These are phyloP conservation scores for carrot (Daucus carota) DNA, from an alignment of 129 eudicot species.

Conservation along the genomic window DNA sequence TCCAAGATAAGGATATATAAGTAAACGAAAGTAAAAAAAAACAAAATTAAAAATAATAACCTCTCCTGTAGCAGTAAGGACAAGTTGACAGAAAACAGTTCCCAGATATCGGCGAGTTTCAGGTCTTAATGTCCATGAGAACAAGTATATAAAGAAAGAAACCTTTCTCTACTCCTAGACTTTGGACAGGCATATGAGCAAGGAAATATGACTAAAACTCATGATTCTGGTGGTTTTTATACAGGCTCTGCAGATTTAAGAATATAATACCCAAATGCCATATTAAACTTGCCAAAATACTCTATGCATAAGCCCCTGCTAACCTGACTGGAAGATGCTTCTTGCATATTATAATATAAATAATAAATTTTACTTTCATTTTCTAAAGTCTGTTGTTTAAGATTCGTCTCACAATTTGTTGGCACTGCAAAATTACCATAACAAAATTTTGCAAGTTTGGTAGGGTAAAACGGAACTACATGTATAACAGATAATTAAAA, in stretches of 20 bases:
- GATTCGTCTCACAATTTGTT: background rate
- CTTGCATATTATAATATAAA: background rate
- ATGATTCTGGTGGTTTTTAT: background rate
- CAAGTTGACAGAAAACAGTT: background rate
- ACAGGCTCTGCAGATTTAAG: background rate
- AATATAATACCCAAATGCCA: background rate
- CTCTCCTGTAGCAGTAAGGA: no score
- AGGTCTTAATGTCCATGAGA: background rate
- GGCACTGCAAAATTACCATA: background rate
- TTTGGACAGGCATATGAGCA: background rate
- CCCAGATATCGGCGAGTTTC: background rate
- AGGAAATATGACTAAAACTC: background rate
- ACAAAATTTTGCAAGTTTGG: background rate
- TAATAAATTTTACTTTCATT: no score
- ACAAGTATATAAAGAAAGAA: background rate
- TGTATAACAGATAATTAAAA: background rate
- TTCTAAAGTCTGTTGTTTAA: background rate
- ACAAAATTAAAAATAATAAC: background rate
- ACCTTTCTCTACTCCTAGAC: background rate
- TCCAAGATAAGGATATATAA: background rate
- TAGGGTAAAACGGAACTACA: background rate
- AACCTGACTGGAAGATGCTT: background rate
- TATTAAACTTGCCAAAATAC: background rate
- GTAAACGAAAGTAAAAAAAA: background rate
- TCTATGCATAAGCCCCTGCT: background rate